These are phyloP conservation scores for Sordariomycetes sp. DNA, from an alignment of 2,329 filamentous ascomycete species.

Conservation along the genomic window DNA sequence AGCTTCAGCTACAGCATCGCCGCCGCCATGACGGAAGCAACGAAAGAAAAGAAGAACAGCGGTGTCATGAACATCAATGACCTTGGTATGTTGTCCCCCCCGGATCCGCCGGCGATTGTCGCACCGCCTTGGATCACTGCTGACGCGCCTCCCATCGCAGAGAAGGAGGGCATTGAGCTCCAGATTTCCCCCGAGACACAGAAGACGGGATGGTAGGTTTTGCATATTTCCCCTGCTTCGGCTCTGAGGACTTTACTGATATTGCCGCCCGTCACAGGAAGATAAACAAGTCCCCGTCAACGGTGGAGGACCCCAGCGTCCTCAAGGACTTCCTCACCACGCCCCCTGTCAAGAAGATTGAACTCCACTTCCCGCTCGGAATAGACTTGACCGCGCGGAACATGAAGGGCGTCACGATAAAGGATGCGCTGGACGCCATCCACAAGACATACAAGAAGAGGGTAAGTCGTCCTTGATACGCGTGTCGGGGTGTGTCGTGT, in stretches of 20 bases:
- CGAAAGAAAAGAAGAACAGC: constrained; percentile 1
- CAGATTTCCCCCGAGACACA: constrained; percentile 74
- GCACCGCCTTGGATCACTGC: constrained; percentile 3
- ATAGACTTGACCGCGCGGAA: constrained; percentile 84
- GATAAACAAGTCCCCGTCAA: constrained; percentile 74
- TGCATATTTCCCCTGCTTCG: neutral
- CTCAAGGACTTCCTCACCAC: constrained; percentile 72
- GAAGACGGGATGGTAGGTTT: constrained; percentile 71
- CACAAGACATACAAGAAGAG: constrained; percentile 96
- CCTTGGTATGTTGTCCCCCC: constrained; percentile 55
- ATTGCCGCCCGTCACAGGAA: constrained; percentile 49
- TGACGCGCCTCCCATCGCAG: constrained; percentile 29
- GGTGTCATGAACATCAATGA: constrained; percentile 73
- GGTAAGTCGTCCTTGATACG: constrained; percentile 40
- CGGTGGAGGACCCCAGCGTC: constrained; percentile 72
- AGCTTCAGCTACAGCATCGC: neutral
- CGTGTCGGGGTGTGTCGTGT: neutral
- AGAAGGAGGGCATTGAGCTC: constrained; percentile 62
- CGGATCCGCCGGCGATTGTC: neutral
- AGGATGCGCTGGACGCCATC: constrained; percentile 91
- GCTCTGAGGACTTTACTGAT: neutral
- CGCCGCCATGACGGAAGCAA: constrained; percentile 1
- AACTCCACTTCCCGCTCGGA: constrained; percentile 82
- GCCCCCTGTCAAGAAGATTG: constrained; percentile 87
- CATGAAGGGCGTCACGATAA: constrained; percentile 90